phyloP scores from a whole-genome alignment of 2,329 filamentous ascomycete genomes.

The Aureobasidium sp. region DNA sequence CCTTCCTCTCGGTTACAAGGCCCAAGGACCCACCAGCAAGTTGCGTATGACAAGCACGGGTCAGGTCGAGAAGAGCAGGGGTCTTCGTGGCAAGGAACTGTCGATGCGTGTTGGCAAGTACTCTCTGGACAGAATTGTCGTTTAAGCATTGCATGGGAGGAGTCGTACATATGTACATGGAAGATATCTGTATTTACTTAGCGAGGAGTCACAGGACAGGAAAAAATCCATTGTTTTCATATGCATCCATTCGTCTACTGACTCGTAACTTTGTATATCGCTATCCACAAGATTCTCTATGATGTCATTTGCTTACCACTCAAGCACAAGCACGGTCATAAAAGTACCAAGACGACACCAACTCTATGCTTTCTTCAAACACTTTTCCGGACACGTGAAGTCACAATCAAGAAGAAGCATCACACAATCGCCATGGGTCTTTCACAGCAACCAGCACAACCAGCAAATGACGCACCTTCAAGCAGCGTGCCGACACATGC shows the following conservation, averaged over 20 bases:
- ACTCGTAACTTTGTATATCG: neutral
- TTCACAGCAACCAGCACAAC: constrained; percentile 10
- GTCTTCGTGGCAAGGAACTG: constrained; percentile 69
- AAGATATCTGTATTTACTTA: constrained; percentile 8
- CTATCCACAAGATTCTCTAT: neutral
- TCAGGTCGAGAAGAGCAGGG: constrained; percentile 54
- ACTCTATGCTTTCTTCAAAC: neutral
- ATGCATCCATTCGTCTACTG: neutral
- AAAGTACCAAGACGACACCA: neutral
- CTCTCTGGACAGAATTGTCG: constrained; percentile 63
- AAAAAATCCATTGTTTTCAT: constrained; percentile 3
- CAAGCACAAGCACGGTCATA: neutral
- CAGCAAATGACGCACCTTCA: neutral
- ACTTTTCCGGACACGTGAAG: neutral
- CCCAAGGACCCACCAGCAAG: constrained; percentile 30
- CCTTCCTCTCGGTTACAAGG: constrained; percentile 67
- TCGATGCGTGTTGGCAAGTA: constrained; percentile 76
- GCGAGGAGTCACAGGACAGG: constrained; percentile 10
- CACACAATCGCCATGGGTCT: constrained; percentile 6
- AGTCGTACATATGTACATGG: neutral
- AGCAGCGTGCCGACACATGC: constrained; percentile 5
- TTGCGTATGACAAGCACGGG: constrained; percentile 26
- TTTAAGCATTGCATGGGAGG: neutral
- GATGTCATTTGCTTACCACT: constrained; percentile 7
- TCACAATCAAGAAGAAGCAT: neutral